These are phyloP conservation scores for Pulveroboletus sp. DNA, from an alignment of 768 basidiomycete species.

Conservation along the genomic window DNA sequence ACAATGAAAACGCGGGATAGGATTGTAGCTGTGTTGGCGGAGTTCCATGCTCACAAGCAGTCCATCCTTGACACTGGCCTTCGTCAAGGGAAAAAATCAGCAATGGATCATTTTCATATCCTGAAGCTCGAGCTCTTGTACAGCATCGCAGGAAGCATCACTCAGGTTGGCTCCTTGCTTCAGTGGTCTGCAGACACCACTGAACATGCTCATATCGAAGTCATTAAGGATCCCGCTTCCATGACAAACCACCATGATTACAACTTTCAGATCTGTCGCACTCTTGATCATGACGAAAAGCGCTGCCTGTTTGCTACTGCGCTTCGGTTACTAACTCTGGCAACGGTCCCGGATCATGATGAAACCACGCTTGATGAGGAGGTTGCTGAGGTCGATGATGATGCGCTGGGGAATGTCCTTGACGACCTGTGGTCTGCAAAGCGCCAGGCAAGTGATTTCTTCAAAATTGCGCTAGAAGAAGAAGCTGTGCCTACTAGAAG, in stretches of 20 bases:
- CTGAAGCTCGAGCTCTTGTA: background rate
- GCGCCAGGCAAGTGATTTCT: background rate
- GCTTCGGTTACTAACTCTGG: background rate
- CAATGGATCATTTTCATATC: background rate
- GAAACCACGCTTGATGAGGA: background rate
- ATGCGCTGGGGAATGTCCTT: background rate
- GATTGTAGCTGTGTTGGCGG: constrained; percentile 20
- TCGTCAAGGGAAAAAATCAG: constrained; percentile 18
- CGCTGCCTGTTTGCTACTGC: background rate
- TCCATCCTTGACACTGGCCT: constrained; percentile 30
- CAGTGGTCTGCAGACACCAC: background rate
- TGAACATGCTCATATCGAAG: background rate
- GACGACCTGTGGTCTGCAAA: background rate
- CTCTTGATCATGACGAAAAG: background rate
- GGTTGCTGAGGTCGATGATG: background rate
- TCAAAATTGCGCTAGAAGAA: background rate
- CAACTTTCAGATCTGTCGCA: background rate
- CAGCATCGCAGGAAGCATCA: background rate
- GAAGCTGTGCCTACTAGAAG: background rate
- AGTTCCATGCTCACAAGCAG: constrained; percentile 37
- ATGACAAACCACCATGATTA: background rate
- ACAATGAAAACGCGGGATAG: constrained; percentile 11
- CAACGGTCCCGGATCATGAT: no score
- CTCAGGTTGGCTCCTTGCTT: background rate
- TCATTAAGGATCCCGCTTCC: constrained; percentile 8